Percentiles rank a stretch among this genome's conserved stretches.
phyloP scores from a whole-genome alignment of 148 eudicot species.

The Chenopodium quinoa region DNA sequence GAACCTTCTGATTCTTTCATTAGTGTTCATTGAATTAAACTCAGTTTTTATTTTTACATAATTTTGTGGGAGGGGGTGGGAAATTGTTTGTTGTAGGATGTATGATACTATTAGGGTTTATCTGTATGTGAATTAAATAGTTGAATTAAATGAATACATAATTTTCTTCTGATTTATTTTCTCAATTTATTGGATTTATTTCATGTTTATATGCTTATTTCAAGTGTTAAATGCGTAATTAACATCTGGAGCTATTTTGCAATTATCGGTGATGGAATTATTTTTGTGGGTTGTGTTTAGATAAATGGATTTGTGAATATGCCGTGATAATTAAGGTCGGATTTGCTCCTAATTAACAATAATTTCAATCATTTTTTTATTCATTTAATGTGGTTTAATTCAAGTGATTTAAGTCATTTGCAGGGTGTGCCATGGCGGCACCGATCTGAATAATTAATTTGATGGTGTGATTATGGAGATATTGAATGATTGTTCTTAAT shows the following conservation, averaged over 20 bases:
- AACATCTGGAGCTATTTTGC: no score
- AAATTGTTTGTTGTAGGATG: conserved; percentile 12
- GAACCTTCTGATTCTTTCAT: background rate
- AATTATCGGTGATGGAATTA: no score
- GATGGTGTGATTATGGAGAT: background rate
- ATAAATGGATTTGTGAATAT: background rate
- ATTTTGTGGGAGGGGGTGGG: background rate
- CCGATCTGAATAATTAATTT: background rate
- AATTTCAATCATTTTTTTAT: background rate
- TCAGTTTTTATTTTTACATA: no score
- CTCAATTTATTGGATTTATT: background rate
- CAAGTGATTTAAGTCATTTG: background rate
- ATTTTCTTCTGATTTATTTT: background rate
- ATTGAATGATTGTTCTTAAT: background rate
- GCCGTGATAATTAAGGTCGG: background rate
- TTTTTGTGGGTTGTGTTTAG: no score
- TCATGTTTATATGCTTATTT: background rate
- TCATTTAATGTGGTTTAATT: background rate
- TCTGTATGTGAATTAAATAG: conserved; percentile 15
- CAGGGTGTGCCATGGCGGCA: background rate
- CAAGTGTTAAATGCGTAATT: background rate
- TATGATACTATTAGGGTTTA: background rate
- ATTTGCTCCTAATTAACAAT: background rate
- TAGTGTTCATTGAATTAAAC: conserved; percentile 29
- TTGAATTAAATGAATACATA: background rate